These are phyloP conservation scores for Epicoccum nigrum DNA, from an alignment of 2,329 filamentous ascomycete species.

Conservation along the genomic window DNA sequence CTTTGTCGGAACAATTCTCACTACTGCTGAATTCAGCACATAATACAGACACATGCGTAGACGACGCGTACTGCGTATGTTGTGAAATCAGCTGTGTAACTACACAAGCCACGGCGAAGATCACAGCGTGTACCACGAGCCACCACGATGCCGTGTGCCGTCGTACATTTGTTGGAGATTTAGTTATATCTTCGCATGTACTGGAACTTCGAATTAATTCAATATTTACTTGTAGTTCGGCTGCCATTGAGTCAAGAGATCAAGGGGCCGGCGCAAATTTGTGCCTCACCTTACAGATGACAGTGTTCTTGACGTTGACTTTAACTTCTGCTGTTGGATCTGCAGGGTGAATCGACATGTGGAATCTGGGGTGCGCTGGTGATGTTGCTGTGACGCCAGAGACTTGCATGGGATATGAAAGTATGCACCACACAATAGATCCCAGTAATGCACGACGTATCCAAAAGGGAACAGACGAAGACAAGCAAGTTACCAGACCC, in stretches of 20 bases:
- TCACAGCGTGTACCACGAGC: conserved; percentile 2
- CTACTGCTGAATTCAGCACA: not conserved
- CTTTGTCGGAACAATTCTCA: not conserved
- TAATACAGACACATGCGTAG: not conserved
- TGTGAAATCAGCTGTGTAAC: not conserved
- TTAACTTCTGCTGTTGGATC: conserved; percentile 5
- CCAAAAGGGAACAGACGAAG: not conserved
- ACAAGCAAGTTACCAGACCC: not conserved
- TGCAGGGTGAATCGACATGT: conserved; percentile 11
- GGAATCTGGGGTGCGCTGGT: conserved; percentile 1
- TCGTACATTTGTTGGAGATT: not conserved
- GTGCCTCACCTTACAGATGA: no score
- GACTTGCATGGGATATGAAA: conserved; percentile 4
- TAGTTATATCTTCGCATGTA: not conserved
- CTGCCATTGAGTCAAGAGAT: no score
- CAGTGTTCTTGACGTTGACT: conserved; percentile 1
- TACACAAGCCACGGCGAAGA: not conserved
- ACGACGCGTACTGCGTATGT: not conserved
- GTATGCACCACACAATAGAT: not conserved
- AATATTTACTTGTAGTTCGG: no score
- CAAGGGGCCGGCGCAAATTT: no score
- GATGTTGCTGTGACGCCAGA: conserved; percentile 1
- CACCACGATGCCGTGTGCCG: not conserved
- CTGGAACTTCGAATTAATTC: not conserved
- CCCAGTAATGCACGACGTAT: not conserved